A percentile compares a stretch with the other conserved stretches of the same genome.
Conservation (phyloP, 2,329 filamentous ascomycete genomes). For the Trichoderma sp. region DNA sequence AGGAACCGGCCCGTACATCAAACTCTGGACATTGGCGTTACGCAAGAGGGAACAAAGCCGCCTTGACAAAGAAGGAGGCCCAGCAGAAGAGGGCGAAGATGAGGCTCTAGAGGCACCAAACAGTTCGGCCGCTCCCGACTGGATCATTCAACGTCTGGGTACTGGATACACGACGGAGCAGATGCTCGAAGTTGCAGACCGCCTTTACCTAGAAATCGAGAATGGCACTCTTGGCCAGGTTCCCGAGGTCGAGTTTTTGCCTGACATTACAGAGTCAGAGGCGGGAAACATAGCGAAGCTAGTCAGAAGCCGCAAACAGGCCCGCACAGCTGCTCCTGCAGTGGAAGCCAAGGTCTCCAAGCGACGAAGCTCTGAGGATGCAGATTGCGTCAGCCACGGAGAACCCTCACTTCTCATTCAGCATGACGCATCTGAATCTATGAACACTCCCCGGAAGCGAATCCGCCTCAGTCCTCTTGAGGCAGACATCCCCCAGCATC, state of each 20-base stretch:
- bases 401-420: neutral
- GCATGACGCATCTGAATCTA: neutral
- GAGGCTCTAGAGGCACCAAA: slow-evolving; percentile 32
- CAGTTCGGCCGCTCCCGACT: slow-evolving; percentile 48
- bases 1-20: slow-evolving; percentile 36
- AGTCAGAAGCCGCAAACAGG: slow-evolving; percentile 27
- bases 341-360: slow-evolving; percentile 27
- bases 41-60: slow-evolving; percentile 66
- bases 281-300: slow-evolving; percentile 29
- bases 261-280: slow-evolving; percentile 50
- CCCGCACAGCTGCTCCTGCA: slow-evolving; percentile 6
- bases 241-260: slow-evolving; percentile 61
- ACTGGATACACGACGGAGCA: slow-evolving; percentile 50
- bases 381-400: slow-evolving; percentile 1
- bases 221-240: slow-evolving; percentile 46
- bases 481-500: neutral
- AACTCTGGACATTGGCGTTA: slow-evolving; percentile 60
- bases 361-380: slow-evolving; percentile 28
- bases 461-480: slow-evolving; percentile 23
- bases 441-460: slow-evolving; percentile 30
- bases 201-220: slow-evolving; percentile 49
- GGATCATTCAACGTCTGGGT: slow-evolving; percentile 50
- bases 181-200: slow-evolving; percentile 50
- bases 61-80: slow-evolving; percentile 38
- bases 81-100: slow-evolving; percentile 36